Evolutionary conservation across 164 flowering plant species (phyloP), one percentile per base, ranked within the genome.

Genomic region (Echeveria elegans): DNA sequence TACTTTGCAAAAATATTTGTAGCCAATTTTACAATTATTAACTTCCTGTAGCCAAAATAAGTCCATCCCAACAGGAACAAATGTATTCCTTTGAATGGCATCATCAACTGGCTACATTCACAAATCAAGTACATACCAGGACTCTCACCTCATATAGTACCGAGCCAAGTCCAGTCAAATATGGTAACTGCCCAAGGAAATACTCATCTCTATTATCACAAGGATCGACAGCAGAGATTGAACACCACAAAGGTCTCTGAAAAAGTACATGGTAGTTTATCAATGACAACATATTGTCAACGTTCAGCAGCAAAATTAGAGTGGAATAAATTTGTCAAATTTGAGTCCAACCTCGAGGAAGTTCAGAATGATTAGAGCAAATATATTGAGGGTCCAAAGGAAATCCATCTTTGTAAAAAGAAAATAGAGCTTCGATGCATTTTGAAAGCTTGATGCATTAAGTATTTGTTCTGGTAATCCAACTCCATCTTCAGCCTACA

Each of bases 161-260:
- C 64, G 96, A 77, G 70, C 82, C 86, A 2, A 60, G 63, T 65
- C 68, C 70, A 65, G 58, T 84, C 66, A 94, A 79, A 84, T 88
- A 94, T 8, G 98, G 98, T 70, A 94, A 77, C 81, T 89, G 79
- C 58, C 98, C 98, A 65, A 94, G 92, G 75, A 69, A 94, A 73
- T 68, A 94, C 72, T 89, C 83, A 4, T 82, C 88, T 70, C 92
- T 84, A 64, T 94, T 70, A 66, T 59, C 72, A 73, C 98, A 93
- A 66, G 91, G 66, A 60, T 74, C 26, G 50, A 72, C 59, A 63
- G 77, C 41, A 41, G 70, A 32, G 28, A 47, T 82, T 40, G 65
- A 69, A 74, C 98, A 94, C 98, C 98, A 94, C 69, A 90, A 69
- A 60, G 98, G 98, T 72, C 81, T 89, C 98, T 94, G 88, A 78